These are phyloP conservation scores for Acanthamoeba royreba DNA, from an alignment of 208 protist species.

Conservation along the genomic window DNA sequence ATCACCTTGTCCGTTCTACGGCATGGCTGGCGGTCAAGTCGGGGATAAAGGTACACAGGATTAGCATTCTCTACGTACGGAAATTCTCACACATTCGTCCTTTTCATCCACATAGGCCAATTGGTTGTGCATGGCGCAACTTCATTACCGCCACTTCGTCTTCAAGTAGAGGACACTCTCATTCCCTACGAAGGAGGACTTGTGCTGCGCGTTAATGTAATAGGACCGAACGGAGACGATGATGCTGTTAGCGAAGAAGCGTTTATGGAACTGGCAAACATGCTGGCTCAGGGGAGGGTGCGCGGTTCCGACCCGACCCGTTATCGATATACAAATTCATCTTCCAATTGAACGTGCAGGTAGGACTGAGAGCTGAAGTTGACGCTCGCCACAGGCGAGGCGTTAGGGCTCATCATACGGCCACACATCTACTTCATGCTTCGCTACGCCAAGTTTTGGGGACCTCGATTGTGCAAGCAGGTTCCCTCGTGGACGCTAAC, in stretches of 20 bases:
- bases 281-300: neutral
- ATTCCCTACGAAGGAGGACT: conserved; percentile 6
- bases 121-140: neutral
- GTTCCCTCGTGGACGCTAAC: conserved; percentile 31
- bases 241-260: neutral
- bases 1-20: conserved; percentile 50
- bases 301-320: conserved; percentile 40
- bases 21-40: conserved; percentile 48
- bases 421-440: neutral
- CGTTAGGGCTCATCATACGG: neutral
- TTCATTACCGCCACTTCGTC: neutral
- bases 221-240: neutral
- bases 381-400: neutral
- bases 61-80: neutral
- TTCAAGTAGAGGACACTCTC: neutral
- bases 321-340: neutral
- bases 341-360: neutral
- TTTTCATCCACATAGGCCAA: neutral
- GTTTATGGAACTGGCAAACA: neutral
- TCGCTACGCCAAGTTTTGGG: neutral
- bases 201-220: neutral
- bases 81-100: neutral
- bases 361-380: neutral
- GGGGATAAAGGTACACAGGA: conserved; percentile 10
- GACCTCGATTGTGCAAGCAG: neutral